Evolutionary conservation across 176 grass and related monocot genomes (phyloP), one percentile per base, ranked within the genome.

Genomic region (Zoysia japonica): DNA sequence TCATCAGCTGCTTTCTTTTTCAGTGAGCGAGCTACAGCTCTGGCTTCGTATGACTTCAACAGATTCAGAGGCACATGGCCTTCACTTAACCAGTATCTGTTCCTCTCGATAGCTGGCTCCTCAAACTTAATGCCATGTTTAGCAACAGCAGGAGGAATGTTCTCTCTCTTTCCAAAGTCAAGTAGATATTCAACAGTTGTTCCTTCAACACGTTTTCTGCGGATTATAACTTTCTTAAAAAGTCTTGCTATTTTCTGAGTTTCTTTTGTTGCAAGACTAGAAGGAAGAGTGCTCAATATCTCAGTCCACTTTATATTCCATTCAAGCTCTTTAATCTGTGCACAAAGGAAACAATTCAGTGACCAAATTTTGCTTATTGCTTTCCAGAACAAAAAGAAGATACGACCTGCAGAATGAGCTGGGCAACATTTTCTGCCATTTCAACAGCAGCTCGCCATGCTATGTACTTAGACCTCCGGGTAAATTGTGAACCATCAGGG

Each of bases 141-240:
- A 60, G 85, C 80, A 84, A 99, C 88, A 89, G 87, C 79, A 79
- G 96, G 90, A 81, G 96, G 92, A 76, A 99, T 77, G 61, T 91
- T 89, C 51, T 87, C 84, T 82, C 87, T 89, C 79, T 99, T 99
- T 69, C 96, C 96, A 71, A 99, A 99, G 87, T 99, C 96, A 85
- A 99, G 88, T 16, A 99, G 86, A 77, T 99, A 99, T 70, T 84
- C 88, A 54, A 89, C 83, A 89, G 83, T 86, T 49, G 86, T 79
- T 80, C 86, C 86, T 44, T 96, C 84, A 36, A 77, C 65, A 51
- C 36, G 75, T 76, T 96, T 99, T 83, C 90, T 89, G 37, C 92
- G 92, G 67, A 99, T 81, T 88, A 93, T 91, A 75, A 99, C 96
- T 88, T 96, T 95, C 86, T 89, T 99, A 87, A 99, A 99, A 75